Evolutionary conservation across 2,329 filamentous ascomycete genomes (phyloP), one percentile per base, ranked within the genome.

Genomic region (Nemania sp.): DNA sequence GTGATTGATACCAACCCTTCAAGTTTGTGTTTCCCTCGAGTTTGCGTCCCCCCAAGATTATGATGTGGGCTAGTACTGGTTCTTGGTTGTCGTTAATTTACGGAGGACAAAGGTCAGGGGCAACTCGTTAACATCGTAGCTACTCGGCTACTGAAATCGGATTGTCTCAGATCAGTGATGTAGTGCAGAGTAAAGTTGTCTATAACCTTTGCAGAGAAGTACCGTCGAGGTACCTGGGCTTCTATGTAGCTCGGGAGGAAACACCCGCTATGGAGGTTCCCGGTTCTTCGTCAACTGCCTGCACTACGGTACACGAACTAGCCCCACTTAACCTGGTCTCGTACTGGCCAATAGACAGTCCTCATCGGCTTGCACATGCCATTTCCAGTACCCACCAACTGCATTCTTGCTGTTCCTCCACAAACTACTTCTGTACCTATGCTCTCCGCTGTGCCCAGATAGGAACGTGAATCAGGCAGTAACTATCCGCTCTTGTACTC

Each of bases 371-470:
- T 30, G 31, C 34, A 24, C 36, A 46, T 37, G 24, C 42, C 42
- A 42, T 51, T 48, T 51, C 19, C 41, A 45, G 52, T n/a, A n/a
- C n/a, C n/a, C 34, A 22, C 46, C 41, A 31, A 42, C 47, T 51
- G 30, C 52, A 55, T 52, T 45, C 52, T 47, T 45, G 41, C 42
- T 36, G 40, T 41, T 31, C 20, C 34, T 37, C 45, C 23, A 36
- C 33, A 19, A 17, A 36, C 11, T 36, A 17, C 33, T 19, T 15
- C 31, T 28, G 26, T 33, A 33, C 6, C 26, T n/a, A 40, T 22
- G 37, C 36, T 42, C n/a, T n/a, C n/a, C n/a, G n/a, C n/a, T n/a
- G n/a, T n/a, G n/a, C n/a, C n/a, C n/a, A n/a, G n/a, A n/a, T n/a
- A n/a, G n/a, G n/a, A n/a, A n/a, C n/a, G n/a, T n/a, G n/a, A n/a